phyloP scores from a whole-genome alignment of 176 grass and related monocot species.

The Dendrocalamus sinicus region DNA sequence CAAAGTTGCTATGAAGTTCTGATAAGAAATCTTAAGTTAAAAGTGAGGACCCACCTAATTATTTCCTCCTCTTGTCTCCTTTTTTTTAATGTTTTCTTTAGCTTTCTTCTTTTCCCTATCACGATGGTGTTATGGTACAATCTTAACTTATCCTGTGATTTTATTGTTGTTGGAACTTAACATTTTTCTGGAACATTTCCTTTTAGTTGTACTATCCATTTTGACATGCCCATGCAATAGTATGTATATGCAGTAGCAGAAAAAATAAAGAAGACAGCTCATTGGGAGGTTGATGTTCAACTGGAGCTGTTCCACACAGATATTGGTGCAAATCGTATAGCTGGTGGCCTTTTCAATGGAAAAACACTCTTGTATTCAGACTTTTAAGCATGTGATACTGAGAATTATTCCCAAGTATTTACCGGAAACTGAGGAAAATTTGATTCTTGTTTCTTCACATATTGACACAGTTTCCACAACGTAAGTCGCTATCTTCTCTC shows the following conservation, averaged over 20 bases:
- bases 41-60: constrained; percentile 7
- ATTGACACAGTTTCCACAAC: constrained; percentile 93
- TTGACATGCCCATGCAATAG: constrained; percentile 71
- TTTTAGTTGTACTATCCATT: constrained; percentile 41
- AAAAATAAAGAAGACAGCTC: constrained; percentile 90
- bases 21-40: constrained; percentile 19
- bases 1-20: neutral
- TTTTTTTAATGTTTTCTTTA: neutral
- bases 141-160: constrained; percentile 24
- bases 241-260: constrained; percentile 95
- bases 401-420: constrained; percentile 95
- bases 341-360: constrained; percentile 76
- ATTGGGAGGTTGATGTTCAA: constrained; percentile 99
- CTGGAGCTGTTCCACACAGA: constrained; percentile 90
- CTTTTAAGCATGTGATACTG: constrained; percentile 84
- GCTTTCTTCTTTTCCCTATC: neutral
- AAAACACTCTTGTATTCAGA: constrained; percentile 95
- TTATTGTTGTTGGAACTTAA: constrained; percentile 19
- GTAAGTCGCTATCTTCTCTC: constrained; percentile 55
- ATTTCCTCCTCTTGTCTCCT: neutral
- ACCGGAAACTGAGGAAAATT: constrained; percentile 79
- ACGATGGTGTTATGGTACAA: constrained; percentile 10
- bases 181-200: constrained; percentile 19
- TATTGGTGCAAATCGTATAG: constrained; percentile 73
- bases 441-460: constrained; percentile 94